phyloP scores from a whole-genome alignment of 495 filamentous ascomycete genomes.

The Thermothielavioides terrestris region DNA sequence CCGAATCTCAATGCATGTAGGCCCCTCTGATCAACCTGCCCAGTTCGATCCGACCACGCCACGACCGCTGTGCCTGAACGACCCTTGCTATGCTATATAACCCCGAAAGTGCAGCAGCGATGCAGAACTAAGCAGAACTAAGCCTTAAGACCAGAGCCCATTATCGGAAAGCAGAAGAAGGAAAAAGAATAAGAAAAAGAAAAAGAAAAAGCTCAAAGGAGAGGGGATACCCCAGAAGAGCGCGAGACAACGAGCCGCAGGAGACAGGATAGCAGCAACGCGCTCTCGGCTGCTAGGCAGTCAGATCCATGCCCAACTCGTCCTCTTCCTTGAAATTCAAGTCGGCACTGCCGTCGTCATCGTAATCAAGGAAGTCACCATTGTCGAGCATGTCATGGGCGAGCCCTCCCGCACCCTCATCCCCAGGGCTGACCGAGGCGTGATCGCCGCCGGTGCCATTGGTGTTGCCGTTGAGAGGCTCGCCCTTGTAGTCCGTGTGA shows the following conservation, averaged over 20 bases:
- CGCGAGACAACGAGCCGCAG: no score
- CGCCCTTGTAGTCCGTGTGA: slow-evolving; percentile 84
- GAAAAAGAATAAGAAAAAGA: slow-evolving; percentile 8
- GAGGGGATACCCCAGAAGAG: no score
- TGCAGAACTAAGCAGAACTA: slow-evolving; percentile 1
- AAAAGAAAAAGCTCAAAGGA: slow-evolving; percentile 9
- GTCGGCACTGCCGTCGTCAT: slow-evolving; percentile 51
- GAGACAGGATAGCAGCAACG: no score
- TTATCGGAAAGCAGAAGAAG: not conserved
- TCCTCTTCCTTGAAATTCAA: slow-evolving; percentile 86
- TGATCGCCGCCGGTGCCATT: slow-evolving; percentile 32
- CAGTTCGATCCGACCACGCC: slow-evolving; percentile 7
- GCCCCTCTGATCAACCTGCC: slow-evolving; percentile 9
- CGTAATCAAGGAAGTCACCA: slow-evolving; percentile 63
- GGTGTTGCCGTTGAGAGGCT: slow-evolving; percentile 49
- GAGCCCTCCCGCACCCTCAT: slow-evolving; percentile 49
- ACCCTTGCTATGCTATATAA: slow-evolving; percentile 14
- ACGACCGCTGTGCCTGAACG: slow-evolving; percentile 9
- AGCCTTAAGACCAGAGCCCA: not conserved
- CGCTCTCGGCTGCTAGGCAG: slow-evolving; percentile 20
- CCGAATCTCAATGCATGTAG: slow-evolving; percentile 2
- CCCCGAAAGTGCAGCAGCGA: not conserved
- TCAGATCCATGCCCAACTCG: slow-evolving; percentile 71
- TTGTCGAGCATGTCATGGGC: slow-evolving; percentile 43
- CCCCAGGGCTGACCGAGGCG: slow-evolving; percentile 59